These are phyloP conservation scores for Xylaria sp. DNA, from an alignment of 2,329 filamentous ascomycete genomes.

Conservation along the genomic window DNA sequence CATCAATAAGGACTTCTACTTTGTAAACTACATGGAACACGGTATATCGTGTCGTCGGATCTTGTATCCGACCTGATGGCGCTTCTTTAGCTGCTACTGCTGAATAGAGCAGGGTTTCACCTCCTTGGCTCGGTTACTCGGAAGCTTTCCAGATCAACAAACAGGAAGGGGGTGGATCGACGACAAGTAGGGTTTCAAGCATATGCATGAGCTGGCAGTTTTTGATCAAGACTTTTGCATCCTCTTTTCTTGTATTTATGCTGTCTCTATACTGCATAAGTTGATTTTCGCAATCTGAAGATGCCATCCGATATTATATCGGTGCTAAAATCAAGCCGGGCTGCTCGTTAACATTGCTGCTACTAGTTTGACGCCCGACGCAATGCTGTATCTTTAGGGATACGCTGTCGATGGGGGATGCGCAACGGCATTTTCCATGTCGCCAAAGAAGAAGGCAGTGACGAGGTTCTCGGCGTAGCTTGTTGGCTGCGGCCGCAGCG, in stretches of 20 bases:
- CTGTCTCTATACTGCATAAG: background rate
- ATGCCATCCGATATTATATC: background rate
- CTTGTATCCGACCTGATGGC: slow-evolving; percentile 14
- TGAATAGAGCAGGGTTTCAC: slow-evolving; percentile 25
- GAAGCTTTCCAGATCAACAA: slow-evolving; percentile 31
- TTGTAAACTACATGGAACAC: background rate
- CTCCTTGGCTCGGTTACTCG: slow-evolving; percentile 32
- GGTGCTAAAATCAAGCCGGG: background rate
- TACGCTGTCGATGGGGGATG: slow-evolving; percentile 77
- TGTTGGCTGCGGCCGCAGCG: slow-evolving; percentile 75
- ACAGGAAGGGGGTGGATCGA: slow-evolving; percentile 13
- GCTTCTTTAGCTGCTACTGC: background rate
- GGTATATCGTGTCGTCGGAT: slow-evolving; percentile 15
- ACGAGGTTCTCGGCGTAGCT: slow-evolving; percentile 73
- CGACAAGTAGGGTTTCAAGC: slow-evolving; percentile 31
- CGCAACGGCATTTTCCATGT: slow-evolving; percentile 76
- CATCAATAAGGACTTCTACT: background rate
- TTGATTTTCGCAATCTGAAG: background rate
- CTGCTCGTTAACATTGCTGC: slow-evolving; percentile 4
- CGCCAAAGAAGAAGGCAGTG: slow-evolving; percentile 67
- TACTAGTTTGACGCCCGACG: slow-evolving; percentile 66
- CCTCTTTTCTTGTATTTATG: background rate
- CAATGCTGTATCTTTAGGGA: slow-evolving; percentile 71
- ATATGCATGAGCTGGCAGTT: slow-evolving; percentile 7
- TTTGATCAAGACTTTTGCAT: background rate